Base-by-base conservation (phyloP, 495 filamentous ascomycete genomes). In the Durotheca rogersii region DNA sequence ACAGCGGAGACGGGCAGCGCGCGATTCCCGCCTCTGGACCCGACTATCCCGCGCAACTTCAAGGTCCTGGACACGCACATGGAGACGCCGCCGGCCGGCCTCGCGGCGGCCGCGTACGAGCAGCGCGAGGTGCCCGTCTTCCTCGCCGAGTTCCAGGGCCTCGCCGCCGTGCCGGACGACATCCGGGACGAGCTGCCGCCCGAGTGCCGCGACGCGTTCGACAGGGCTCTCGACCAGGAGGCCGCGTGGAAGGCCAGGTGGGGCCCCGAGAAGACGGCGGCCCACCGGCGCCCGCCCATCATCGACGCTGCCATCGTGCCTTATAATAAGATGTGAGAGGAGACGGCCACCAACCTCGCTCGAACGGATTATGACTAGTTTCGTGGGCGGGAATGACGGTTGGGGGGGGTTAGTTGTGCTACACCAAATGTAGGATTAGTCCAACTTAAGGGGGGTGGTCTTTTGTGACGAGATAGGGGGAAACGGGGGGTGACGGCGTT, bases 181-280 rank as follows among this genome's bases (percentile, higher is more conserved):
- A 78, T 92, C 47, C 62, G 85, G 27, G 81, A 76, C 7, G 73
- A 86, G 53, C 72, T 96, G 19, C 88, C 88, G 0, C 63, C 79
- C 2, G 85, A 90, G 41, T 89, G 86, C 69, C 80, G 83, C 29
- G 66, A 73, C 21, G 84, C 86, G 0, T 87, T 94, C 31, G 63
- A 87, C 12, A 70, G 79, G 23, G 82, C 87, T 2, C 68, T 82
- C 10, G 64, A 71, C 7, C 67, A 70, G 15, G 88, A 94, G 59
- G 66, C 64, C 34, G 67, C 76, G 35, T 96, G 90, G 90, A 90
- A 88, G 68, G 67, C 64, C 11, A 77, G 67, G 19, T 93, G 88
- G 88, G 75, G 75, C 23, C 75, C 75, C 2, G 90, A 94, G 64
- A 67, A 64, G 4, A 54, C 67, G 4, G 77, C 79, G 40, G 65